Base-by-base conservation (phyloP, 305 asterid genomes). In the Fraxinus sp. region DNA sequence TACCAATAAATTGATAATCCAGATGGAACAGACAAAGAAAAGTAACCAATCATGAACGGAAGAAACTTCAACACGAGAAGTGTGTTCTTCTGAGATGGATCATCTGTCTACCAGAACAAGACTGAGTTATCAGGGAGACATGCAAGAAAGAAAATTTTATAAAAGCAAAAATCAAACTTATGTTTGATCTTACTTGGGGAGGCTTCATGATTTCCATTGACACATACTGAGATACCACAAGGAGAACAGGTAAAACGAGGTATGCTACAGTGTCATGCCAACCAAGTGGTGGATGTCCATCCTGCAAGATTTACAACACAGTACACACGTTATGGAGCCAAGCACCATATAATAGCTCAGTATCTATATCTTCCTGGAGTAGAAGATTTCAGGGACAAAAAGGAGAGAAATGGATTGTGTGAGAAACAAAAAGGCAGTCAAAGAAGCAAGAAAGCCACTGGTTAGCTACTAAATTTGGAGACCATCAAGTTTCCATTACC, bases 171-270 rank as follows among this genome's bases (percentile, higher is more conserved):
- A 78, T 66, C 37, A 83, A 76, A 78, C 75, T 64, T 22, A 39
- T 79, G 78, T 74, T 78, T 76, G 22, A 83, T 79, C 94, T 74
- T 90, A 96, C 99, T 89, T 94, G 98, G 79, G 99, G 98, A 88
- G 99, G 99, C 89, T 96, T 96, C 99, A 96, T 96, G 86, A 96
- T 87, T 87, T 96, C 99, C 99, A 93, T 96, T 6, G 99, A 96
- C 20, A 94, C 93, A 81, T 70, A 96, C 80, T 96, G 99, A 13
- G 99, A 96, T 82, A 87, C 81, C 87, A 96, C 92, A 80, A 96
- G 94, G 80, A 96, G 96, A 77, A 91, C 93, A 78, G 99, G 99
- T 87, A 96, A 86, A 78, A 93, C 94, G 59, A 96, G 99, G 91
- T 96, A 96, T 71, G 99, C 99, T 55, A 91, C 92, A 52, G 99